Conservation (phyloP, 106 monocot species). For the Cymbidium sinense region DNA sequence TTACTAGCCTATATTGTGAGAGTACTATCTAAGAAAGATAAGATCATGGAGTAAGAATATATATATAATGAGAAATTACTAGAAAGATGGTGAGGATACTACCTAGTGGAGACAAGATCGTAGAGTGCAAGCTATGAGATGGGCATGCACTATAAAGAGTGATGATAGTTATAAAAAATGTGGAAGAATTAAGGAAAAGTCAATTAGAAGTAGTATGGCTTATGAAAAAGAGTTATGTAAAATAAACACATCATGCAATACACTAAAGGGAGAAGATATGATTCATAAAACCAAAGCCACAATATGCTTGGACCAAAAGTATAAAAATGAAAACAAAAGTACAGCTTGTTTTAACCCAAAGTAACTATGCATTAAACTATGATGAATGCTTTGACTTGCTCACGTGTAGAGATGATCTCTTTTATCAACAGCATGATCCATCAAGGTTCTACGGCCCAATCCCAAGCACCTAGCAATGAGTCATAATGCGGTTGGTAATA, state of each 20-base stretch:
- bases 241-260: not conserved
- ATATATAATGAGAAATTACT: too few species aligned
- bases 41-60: too few species aligned
- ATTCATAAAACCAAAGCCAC: not conserved
- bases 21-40: too few species aligned
- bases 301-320: not conserved
- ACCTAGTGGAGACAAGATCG: too few species aligned
- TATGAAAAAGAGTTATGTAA: too few species aligned
- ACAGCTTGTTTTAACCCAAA: not conserved
- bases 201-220: too few species aligned
- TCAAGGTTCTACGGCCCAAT: slow-evolving; percentile 93
- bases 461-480: slow-evolving; percentile 86
- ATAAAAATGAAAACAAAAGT: not conserved
- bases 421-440: slow-evolving; percentile 79
- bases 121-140: too few species aligned
- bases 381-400: slow-evolving; percentile 22
- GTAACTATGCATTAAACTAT: not conserved
- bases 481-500: slow-evolving; percentile 92
- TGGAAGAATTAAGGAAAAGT: not conserved
- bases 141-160: too few species aligned
- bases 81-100: too few species aligned
- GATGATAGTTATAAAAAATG: not conserved
- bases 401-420: slow-evolving; percentile 88
- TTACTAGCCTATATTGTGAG: too few species aligned
- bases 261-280: not conserved